Conservation (phyloP, 352 stramenopile species). For the Phytophthora constricta region DNA sequence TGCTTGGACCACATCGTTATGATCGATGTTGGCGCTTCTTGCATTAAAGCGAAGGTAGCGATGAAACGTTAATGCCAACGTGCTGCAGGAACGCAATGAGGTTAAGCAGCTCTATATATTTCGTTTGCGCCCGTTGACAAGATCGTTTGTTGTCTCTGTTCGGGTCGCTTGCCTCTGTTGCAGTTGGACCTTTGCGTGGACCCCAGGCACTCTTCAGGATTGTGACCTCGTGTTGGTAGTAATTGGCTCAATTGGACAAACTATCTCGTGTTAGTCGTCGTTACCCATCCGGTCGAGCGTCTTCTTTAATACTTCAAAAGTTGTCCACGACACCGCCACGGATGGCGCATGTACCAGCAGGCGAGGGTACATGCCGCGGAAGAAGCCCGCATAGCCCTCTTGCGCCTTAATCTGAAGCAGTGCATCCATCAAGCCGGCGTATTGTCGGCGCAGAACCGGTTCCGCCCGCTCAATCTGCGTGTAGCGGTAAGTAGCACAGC, state of each 20-base stretch:
- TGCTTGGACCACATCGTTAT: no score
- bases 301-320: slow-evolving; percentile 97
- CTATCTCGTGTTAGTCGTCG: slow-evolving; percentile 16
- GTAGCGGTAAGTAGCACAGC: slow-evolving; percentile 1
- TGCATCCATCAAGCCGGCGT: slow-evolving; percentile 75
- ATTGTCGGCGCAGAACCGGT: slow-evolving; percentile 72
- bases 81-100: no score
- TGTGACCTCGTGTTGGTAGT: slow-evolving; percentile 25
- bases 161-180: background rate
- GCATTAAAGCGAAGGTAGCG: no score
- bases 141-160: slow-evolving; percentile 16
- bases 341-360: slow-evolving; percentile 96
- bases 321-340: slow-evolving; percentile 99
- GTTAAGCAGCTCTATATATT: slow-evolving; percentile 65
- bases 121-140: slow-evolving; percentile 28
- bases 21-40: no score
- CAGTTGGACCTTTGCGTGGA: slow-evolving; percentile 12
- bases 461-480: slow-evolving; percentile 35
- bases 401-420: slow-evolving; percentile 91
- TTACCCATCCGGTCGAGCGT: slow-evolving; percentile 62
- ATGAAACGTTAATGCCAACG: no score
- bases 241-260: slow-evolving; percentile 33
- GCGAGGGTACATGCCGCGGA: slow-evolving; percentile 93
- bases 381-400: slow-evolving; percentile 95
- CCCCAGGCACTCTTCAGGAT: slow-evolving; percentile 26